Base-by-base conservation (phyloP, 495 filamentous ascomycete genomes). In the Terfezia boudieri region DNA sequence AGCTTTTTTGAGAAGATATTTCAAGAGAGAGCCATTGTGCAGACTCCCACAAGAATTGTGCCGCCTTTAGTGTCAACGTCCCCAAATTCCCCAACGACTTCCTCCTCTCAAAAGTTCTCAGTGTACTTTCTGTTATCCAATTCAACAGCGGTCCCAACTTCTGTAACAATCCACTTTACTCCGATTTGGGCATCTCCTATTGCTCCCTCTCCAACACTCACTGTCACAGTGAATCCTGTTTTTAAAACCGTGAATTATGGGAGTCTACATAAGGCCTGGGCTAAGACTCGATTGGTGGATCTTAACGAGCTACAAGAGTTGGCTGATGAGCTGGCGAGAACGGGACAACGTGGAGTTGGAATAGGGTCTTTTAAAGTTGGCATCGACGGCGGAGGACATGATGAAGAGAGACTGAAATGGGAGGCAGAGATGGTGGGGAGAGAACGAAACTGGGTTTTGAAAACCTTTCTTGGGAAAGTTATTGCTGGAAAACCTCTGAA, bases 381-480 rank as follows among this genome's bases (percentile, higher is more conserved):
- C 22, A 61, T 65, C 12, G 62, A 65, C 37, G 62, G 62, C 11
- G 59, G 59, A 14, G 62, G 62, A 7, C 64, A 64, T 62, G 62
- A 65, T 26, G 62, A 65, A 36, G 62, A 65, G 37, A 59, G 59
- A 7, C 59, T 65, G n/a, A 56, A 62, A 8, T 55, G 62, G 11
- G 62, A 65, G 50, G 62, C 59, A 9, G 64, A 62, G 62, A 64
- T 65, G 62, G 62, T 65, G 16, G 62, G 59, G 17, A 59, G 64
- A 52, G 62, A 65, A 46, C 61, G 62, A 53, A 59, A 59, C 26
- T 65, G 62, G 62, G 62, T 65, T 5, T 52, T 50, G 9, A 62
- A 64, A 37, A 51, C 53, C 8, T 65, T 64, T 55, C 50, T 16
- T 12, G 22, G 22, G 14, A 12, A 20, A 35, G 23, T 22, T 14